Conservation (phyloP, 2,329 filamentous ascomycete genomes). For the Aspergillus latus region DNA sequence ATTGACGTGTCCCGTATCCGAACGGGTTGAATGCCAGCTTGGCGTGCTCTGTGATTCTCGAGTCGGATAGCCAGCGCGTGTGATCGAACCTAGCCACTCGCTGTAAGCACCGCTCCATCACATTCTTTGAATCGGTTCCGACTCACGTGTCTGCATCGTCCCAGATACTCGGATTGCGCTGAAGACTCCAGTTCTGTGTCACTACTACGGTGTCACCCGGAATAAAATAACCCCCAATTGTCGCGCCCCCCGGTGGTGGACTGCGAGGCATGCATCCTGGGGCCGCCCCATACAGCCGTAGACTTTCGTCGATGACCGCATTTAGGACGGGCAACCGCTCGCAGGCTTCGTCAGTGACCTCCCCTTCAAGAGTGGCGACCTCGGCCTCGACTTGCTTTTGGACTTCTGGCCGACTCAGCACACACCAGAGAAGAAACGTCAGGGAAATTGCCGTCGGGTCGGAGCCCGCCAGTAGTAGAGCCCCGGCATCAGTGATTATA, state of each 20-base stretch:
- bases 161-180: not conserved
- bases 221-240: not conserved
- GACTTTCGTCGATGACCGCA: constrained; percentile 3
- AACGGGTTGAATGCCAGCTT: constrained; percentile 5
- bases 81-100: constrained; percentile 3
- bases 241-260: not conserved
- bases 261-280: constrained; percentile 6
- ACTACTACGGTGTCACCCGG: not conserved
- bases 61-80: not conserved
- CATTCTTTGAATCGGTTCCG: not conserved
- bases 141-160: not conserved
- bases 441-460: constrained; percentile 8
- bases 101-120: not conserved
- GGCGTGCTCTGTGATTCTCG: not conserved
- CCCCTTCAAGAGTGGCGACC: not conserved
- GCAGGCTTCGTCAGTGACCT: not conserved
- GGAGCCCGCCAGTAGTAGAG: constrained; percentile 3
- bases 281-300: constrained; percentile 1
- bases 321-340: constrained; percentile 1
- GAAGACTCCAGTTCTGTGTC: constrained; percentile 7
- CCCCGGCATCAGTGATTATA: constrained; percentile 5
- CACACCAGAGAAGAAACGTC: constrained; percentile 7
- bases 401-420: constrained; percentile 1
- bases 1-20: constrained; percentile 1
- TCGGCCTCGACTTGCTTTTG: constrained; percentile 6